Percentiles rank a stretch among this genome's conserved stretches.
phyloP scores from a whole-genome alignment of 2,329 filamentous ascomycete species.

The Fusarium acutatum region DNA sequence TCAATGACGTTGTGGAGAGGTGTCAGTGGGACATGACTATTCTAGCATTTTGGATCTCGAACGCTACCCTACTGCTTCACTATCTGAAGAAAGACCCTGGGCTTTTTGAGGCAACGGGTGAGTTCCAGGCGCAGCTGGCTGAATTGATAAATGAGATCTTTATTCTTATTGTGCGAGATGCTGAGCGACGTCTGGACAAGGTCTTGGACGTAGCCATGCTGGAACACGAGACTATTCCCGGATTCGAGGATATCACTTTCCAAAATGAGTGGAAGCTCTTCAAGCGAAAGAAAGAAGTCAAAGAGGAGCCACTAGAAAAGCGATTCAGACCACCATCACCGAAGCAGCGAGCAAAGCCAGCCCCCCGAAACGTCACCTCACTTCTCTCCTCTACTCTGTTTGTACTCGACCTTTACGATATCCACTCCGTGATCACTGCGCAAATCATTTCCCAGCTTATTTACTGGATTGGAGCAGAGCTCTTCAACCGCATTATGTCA shows the following conservation, averaged over 20 bases:
- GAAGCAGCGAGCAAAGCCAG: constrained; percentile 89
- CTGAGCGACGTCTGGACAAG: constrained; percentile 95
- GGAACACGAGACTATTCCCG: constrained; percentile 97
- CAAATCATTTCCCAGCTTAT: constrained; percentile 93
- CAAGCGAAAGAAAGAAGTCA: constrained; percentile 87
- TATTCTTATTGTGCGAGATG: constrained; percentile 95
- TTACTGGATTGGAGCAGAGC: constrained; percentile 95
- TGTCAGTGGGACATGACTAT: constrained; percentile 99
- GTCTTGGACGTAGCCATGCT: constrained; percentile 93
- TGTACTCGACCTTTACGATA: constrained; percentile 97
- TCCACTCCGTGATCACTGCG: constrained; percentile 93
- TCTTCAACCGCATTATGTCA: constrained; percentile 98
- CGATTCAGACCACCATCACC: constrained; percentile 91
- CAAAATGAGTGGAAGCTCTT: constrained; percentile 99
- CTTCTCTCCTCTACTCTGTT: constrained; percentile 95
- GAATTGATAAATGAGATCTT: constrained; percentile 99
- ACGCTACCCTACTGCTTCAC: constrained; percentile 92
- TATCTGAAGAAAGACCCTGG: constrained; percentile 95
- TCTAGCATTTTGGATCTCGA: constrained; percentile 98
- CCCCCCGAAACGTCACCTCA: constrained; percentile 94
- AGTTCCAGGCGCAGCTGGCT: constrained; percentile 92
- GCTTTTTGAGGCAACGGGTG: constrained; percentile 79
- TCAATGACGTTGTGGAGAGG: constrained; percentile 94
- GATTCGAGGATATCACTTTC: constrained; percentile 95
- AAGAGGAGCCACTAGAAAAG: constrained; percentile 90